Evolutionary conservation across 78 protist species (phyloP), one percentile per base, ranked within the genome.

Genomic region (Dictyostelium purpureum): DNA sequence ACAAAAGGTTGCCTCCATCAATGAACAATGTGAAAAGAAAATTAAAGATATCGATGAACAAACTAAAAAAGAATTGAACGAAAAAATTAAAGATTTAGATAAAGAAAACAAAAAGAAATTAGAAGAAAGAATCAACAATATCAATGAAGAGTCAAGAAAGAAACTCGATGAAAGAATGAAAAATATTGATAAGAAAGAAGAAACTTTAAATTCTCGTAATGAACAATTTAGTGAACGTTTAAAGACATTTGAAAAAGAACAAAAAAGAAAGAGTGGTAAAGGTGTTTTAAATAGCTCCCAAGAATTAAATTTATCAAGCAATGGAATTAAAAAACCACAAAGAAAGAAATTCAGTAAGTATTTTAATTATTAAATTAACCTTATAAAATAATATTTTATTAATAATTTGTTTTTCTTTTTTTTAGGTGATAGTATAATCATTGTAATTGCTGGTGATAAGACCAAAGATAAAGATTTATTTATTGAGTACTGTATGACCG

Each of bases 401-500:
- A 66, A 10, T 33, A 9, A 61, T 11, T 65, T 35, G 16, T 54
- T n/a, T 37, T 31, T 31, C 6, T 54, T 74, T 74, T 16, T 74
- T 51, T 49, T n/a, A 47, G 79, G 79, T 75, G 81, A 75, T 38
- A 75, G 52, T 47, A 35, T 75, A 7, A 51, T 75, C 24, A 75
- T 75, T 35, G 82, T 85, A 21, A 73, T 85, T 73, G 92, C 92
- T 28, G 92, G 92, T 73, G 92, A 85, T 73, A 85, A 73, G 28
- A 43, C 38, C 21, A 42, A 67, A 33, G 92, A 85, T 85, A 85
- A 85, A 61, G 92, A 85, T 28, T 10, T 61, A 12, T 73, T 85
- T 11, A 45, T 85, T 11, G 82, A 66, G 6, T 73, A 74, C 43
- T 59, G 80, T 45, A 57, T 73, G 82, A 43, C 45, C 1, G 57